A percentile compares a stretch with the other conserved stretches of the same genome.
These are phyloP conservation scores for Chaetomiaceae sp. DNA, from an alignment of 2,329 filamentous ascomycete genomes.

Conservation along the genomic window DNA sequence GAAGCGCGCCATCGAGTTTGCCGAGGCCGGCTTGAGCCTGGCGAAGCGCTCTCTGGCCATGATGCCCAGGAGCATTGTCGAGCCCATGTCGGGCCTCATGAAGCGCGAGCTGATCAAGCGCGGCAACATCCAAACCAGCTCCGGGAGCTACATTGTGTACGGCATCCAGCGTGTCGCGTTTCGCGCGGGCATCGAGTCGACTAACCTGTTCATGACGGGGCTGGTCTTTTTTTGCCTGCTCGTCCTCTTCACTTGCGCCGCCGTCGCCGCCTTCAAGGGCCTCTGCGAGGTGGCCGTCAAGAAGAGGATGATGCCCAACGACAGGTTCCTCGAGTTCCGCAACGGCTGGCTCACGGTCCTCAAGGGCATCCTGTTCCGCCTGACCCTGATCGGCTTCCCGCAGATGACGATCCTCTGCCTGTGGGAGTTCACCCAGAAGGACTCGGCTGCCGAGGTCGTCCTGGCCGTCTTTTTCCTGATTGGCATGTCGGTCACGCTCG, in stretches of 20 bases:
- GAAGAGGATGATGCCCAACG: conserved; percentile 71
- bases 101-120: conserved; percentile 46
- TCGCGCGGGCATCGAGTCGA: conserved; percentile 75
- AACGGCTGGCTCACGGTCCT: conserved; percentile 90
- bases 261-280: conserved; percentile 75
- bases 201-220: conserved; percentile 91
- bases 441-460: conserved; percentile 82
- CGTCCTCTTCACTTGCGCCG: conserved; percentile 66
- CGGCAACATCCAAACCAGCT: conserved; percentile 48
- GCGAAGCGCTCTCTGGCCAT: conserved; percentile 53
- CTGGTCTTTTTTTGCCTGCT: conserved; percentile 86
- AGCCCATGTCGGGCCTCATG: conserved; percentile 29
- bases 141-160: conserved; percentile 60
- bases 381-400: conserved; percentile 85
- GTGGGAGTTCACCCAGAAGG: conserved; percentile 85
- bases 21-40: conserved; percentile 37
- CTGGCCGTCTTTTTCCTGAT: conserved; percentile 86
- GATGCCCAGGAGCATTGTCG: conserved; percentile 40
- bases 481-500: conserved; percentile 71
- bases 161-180: conserved; percentile 91
- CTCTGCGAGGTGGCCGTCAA: conserved; percentile 72
- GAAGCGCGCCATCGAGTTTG: conserved; percentile 48
- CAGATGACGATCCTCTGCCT: conserved; percentile 86
- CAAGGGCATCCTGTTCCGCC: conserved; percentile 88
- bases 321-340: conserved; percentile 90